A percentile compares a stretch with the other conserved stretches of the same genome.
Conservation (phyloP, 139 green algal genomes). For the Axilococcus clingmanii region DNA sequence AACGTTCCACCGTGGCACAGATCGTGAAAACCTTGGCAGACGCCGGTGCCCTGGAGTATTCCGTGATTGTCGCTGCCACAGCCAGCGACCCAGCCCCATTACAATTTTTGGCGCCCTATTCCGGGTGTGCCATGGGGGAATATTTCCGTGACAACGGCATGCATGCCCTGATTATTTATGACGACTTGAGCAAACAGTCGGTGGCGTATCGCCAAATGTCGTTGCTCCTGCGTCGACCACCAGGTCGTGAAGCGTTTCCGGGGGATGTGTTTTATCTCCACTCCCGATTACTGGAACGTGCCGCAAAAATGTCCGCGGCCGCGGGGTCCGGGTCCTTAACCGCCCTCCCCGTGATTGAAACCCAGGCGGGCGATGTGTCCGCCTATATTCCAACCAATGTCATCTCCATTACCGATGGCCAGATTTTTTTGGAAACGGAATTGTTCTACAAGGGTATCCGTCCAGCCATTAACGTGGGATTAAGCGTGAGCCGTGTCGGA, state of each 20-base stretch:
- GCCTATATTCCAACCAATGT: conserved; percentile 90
- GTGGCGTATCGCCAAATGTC: conserved; percentile 91
- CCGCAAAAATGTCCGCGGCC: conserved; percentile 64
- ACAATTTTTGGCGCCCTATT: conserved; percentile 90
- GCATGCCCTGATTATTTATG: conserved; percentile 61
- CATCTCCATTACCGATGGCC: conserved; percentile 83
- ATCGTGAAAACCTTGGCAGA: conserved; percentile 60
- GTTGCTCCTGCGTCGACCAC: conserved; percentile 76
- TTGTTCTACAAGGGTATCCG: conserved; percentile 87
- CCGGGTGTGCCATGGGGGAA: conserved; percentile 68
- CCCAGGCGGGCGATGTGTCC: conserved; percentile 66
- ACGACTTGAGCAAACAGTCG: conserved; percentile 86
- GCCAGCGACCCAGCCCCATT: conserved; percentile 79
- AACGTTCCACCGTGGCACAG: conserved; percentile 76
- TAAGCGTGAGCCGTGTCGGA: conserved; percentile 76
- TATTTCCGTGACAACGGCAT: conserved; percentile 72
- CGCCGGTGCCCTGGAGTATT: conserved; percentile 21
- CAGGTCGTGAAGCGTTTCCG: conserved; percentile 79
- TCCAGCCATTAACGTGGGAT: conserved; percentile 81
- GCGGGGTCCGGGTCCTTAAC: conserved; percentile 63
- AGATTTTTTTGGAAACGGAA: conserved; percentile 87
- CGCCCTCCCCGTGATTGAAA: conserved; percentile 83
- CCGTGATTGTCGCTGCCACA: conserved; percentile 51
- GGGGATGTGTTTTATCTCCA: conserved; percentile 89
- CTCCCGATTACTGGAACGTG: conserved; percentile 70